These are phyloP conservation scores for Coelastrella sp. DNA, from an alignment of 139 green algal species.

Conservation along the genomic window DNA sequence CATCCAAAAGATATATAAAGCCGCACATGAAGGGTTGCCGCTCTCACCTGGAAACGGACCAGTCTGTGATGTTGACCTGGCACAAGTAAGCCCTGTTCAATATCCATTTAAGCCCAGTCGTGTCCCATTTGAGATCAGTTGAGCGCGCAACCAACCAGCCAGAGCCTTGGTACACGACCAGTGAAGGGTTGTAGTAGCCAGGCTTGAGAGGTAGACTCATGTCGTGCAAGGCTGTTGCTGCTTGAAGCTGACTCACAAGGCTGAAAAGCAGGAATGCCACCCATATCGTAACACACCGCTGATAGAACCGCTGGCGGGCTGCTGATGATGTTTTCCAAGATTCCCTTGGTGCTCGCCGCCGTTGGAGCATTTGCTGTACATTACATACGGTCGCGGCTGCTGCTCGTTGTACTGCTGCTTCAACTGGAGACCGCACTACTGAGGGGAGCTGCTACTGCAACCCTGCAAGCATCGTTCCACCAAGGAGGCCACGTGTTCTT, in stretches of 20 bases:
- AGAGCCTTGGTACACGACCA: slow-evolving; percentile 9
- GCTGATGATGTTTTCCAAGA: too few species aligned
- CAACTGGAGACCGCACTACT: too few species aligned
- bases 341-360: too few species aligned
- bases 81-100: slow-evolving; percentile 41
- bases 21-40: too few species aligned
- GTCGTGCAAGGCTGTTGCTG: slow-evolving; percentile 3
- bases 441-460: too few species aligned
- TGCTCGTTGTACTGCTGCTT: too few species aligned
- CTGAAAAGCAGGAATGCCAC: background rate
- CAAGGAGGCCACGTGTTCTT: too few species aligned
- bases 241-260: background rate
- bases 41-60: slow-evolving; percentile 15
- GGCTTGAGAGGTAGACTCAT: background rate
- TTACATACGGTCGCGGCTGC: too few species aligned
- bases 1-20: too few species aligned
- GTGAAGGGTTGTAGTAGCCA: background rate
- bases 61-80: slow-evolving; percentile 8
- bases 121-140: slow-evolving; percentile 31
- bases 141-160: slow-evolving; percentile 36
- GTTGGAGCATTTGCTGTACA: too few species aligned
- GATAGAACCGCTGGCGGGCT: too few species aligned
- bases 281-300: background rate
- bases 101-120: slow-evolving; percentile 46
- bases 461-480: too few species aligned